Evolutionary conservation across 805 yeast genomes (phyloP).

Genomic region (Nakazawaea molendinolei): DNA sequence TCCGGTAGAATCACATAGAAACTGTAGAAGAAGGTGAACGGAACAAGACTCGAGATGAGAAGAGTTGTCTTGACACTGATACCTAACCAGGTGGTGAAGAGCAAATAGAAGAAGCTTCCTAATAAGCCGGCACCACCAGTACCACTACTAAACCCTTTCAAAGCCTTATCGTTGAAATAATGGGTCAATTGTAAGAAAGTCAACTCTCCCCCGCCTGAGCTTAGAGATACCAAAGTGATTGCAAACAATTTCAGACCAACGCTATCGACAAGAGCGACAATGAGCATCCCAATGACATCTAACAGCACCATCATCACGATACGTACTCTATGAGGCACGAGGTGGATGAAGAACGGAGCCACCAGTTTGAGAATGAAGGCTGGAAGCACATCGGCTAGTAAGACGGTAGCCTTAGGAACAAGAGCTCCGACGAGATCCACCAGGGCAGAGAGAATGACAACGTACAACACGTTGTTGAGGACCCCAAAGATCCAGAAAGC

Average conservation of each 20-base stretch:
- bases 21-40: conserved; percentile 21
- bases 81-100: conserved; percentile 63
- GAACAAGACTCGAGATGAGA: conserved; percentile 42
- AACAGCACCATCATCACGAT: conserved; percentile 47
- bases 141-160: conserved; percentile 89
- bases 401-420: conserved; percentile 79
- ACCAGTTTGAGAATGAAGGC: conserved; percentile 61
- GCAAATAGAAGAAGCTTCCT: conserved; percentile 69
- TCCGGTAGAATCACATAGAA: conserved; percentile 23
- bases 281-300: conserved; percentile 69
- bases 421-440: conserved; percentile 80
- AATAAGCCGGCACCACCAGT: conserved; percentile 93
- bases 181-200: conserved; percentile 87
- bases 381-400: conserved; percentile 84
- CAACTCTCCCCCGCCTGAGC: conserved; percentile 88
- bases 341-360: conserved; percentile 77
- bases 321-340: conserved; percentile 50
- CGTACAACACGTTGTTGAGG: conserved; percentile 82
- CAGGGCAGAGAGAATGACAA: conserved; percentile 87
- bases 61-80: conserved; percentile 49
- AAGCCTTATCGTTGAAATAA: conserved; percentile 50
- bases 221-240: conserved; percentile 68
- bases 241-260: conserved; percentile 50
- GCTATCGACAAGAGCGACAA: conserved; percentile 41
- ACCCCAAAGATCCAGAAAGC: conserved; percentile 83